Base-by-base conservation (phyloP, 305 asterid genomes). In the Fraxinus latifolia region DNA sequence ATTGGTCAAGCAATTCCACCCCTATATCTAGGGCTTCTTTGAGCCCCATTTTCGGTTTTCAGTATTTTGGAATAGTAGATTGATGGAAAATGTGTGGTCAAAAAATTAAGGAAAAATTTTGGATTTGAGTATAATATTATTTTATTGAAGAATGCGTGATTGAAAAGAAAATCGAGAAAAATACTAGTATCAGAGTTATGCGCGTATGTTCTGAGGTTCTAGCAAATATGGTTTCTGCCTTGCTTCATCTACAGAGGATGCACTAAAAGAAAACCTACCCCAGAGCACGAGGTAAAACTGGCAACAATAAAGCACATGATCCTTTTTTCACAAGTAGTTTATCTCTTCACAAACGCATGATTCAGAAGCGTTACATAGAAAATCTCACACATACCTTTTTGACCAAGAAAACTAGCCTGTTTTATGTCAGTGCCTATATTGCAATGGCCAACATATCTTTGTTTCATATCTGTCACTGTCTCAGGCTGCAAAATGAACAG, bases 321-420 rank as follows among this genome's bases (percentile, higher is more conserved):
- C 68, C 31, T 60, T 19, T 60, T 60, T 60, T 17, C 29, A 23
- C 29, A 21, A 60, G 70, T 17, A 60, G 15, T 60, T 60, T 19
- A 60, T 60, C 70, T 60, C 31, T 58, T 58, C 31, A 60, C 70
- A 60, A 7, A 21, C 19, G 15, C 29, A 21, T 71, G 74, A 86
- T 29, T 27, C 25, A 68, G 62, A 81, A 70, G 39, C 37, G 34
- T 34, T 50, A 71, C 76, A 67, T 19, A 83, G 21, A 71, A 62
- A 76, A 78, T 58, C 73, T 74, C 50, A 78, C 29, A 82, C 71
- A 25, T 89, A 96, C 99, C 99, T 92, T 87, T 91, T 85, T 89
- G 97, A 58, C 99, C 98, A 81, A 96, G 85, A 87, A 96, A 96
- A 90, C 97, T 96, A 60, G 99, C 98, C 80, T 96, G 99, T 81